Conservation (phyloP, 2,329 filamentous ascomycete genomes). For the Fusarium beomiforme region DNA sequence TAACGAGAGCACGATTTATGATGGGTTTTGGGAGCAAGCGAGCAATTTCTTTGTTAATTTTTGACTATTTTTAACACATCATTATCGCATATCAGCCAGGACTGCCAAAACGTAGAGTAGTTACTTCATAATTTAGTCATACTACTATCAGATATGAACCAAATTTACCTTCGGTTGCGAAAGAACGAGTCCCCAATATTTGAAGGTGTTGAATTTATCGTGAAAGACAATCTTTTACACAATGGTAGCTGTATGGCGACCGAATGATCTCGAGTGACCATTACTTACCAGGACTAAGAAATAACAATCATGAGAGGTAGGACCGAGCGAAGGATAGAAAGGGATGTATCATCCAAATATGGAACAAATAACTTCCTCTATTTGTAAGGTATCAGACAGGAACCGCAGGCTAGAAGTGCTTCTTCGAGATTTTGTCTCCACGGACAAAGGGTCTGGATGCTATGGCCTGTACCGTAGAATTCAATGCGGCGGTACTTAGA, state of each 20-base stretch:
- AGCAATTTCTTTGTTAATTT: background rate
- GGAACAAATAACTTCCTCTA: background rate
- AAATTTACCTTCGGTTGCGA: too few relatives aligned
- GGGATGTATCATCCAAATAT: background rate
- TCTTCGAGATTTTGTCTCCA: background rate
- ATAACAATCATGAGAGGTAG: background rate
- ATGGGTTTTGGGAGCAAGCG: background rate
- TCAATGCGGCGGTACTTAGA: too few relatives aligned
- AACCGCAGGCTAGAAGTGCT: too few relatives aligned
- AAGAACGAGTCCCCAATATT: too few relatives aligned
- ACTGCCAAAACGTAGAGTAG: background rate
- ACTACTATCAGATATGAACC: too few relatives aligned
- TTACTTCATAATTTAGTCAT: background rate
- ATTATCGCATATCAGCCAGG: background rate
- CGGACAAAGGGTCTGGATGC: background rate
- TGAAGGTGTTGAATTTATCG: too few relatives aligned
- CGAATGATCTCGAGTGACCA: background rate
- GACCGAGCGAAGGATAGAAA: too few relatives aligned
- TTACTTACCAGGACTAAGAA: background rate
- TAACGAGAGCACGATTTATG: slow-evolving; percentile 8
- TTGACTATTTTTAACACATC: background rate
- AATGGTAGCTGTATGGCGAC: background rate
- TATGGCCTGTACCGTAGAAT: too few relatives aligned
- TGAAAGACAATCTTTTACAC: background rate
- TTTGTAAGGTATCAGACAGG: background rate